Conservation (phyloP, 2,329 filamentous ascomycete species). For the Hypoxylon sp. region DNA sequence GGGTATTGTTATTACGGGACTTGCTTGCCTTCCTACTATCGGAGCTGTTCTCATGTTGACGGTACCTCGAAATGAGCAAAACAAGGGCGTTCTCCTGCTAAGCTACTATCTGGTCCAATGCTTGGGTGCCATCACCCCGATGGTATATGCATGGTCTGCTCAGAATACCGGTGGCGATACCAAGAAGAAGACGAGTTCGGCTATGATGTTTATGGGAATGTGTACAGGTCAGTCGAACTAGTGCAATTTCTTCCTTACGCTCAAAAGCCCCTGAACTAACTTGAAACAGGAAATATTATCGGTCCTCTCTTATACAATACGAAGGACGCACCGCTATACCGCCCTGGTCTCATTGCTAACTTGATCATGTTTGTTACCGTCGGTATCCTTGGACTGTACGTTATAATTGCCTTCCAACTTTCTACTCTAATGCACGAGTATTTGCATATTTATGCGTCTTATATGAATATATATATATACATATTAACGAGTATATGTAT, state of each 20-base stretch:
- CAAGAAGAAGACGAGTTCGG: constrained; percentile 75
- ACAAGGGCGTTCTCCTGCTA: constrained; percentile 65
- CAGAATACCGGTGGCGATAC: constrained; percentile 76
- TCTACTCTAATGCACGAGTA: neutral
- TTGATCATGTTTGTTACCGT: constrained; percentile 72
- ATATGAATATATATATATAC: neutral
- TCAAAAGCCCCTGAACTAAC: constrained; percentile 13
- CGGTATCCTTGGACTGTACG: constrained; percentile 60
- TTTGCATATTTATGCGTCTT: neutral
- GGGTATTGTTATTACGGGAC: constrained; percentile 60
- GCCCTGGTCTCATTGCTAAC: constrained; percentile 70
- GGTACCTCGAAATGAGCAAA: constrained; percentile 57
- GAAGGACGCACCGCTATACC: constrained; percentile 70
- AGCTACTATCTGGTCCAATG: constrained; percentile 65
- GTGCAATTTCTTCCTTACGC: neutral
- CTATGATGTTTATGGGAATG: constrained; percentile 72
- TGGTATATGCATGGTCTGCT: constrained; percentile 70
- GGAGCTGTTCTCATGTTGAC: constrained; percentile 65
- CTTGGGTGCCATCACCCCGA: constrained; percentile 63
- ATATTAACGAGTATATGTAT: neutral
- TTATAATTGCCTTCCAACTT: constrained; percentile 2
- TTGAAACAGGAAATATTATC: constrained; percentile 69
- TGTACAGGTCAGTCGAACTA: constrained; percentile 57
- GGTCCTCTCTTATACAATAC: constrained; percentile 74
- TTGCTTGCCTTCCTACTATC: constrained; percentile 57